These are phyloP conservation scores for Wickerhamiella australiensis DNA, from an alignment of 805 yeast species.

Conservation along the genomic window DNA sequence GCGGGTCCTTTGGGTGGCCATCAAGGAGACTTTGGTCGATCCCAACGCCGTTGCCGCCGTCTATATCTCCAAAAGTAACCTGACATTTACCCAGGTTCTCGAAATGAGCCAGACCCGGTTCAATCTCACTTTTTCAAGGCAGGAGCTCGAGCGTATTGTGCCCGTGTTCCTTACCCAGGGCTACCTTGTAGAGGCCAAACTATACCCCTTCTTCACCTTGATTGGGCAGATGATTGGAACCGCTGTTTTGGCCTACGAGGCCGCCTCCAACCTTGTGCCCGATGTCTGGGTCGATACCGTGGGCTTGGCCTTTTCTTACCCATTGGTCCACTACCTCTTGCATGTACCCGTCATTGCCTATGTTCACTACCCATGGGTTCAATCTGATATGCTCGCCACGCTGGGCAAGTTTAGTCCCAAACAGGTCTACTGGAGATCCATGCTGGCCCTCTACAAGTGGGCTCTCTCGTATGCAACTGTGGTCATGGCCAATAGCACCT, in stretches of 20 bases:
- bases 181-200: slow-evolving; percentile 50
- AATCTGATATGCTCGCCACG: slow-evolving; percentile 55
- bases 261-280: slow-evolving; percentile 54
- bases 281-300: slow-evolving; percentile 91
- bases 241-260: slow-evolving; percentile 52
- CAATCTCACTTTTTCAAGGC: slow-evolving; percentile 35
- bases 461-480: slow-evolving; percentile 57
- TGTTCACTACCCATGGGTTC: slow-evolving; percentile 90
- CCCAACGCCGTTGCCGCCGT: slow-evolving; percentile 46
- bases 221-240: slow-evolving; percentile 84
- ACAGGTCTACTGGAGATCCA: slow-evolving; percentile 56
- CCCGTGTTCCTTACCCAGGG: slow-evolving; percentile 49
- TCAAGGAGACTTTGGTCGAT: slow-evolving; percentile 48
- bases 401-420: slow-evolving; percentile 28
- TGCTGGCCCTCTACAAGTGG: slow-evolving; percentile 51
- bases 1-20: slow-evolving; percentile 90
- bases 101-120: slow-evolving; percentile 37
- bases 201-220: slow-evolving; percentile 72
- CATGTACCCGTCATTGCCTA: slow-evolving; percentile 72
- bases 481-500: slow-evolving; percentile 70
- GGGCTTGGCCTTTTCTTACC: slow-evolving; percentile 85
- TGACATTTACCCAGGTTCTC: slow-evolving; percentile 39
- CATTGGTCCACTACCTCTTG: slow-evolving; percentile 43
- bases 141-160: slow-evolving; percentile 42
- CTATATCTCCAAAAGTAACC: slow-evolving; percentile 49